Percentiles rank a stretch among this genome's conserved stretches.
These are phyloP conservation scores for Exophiala sp. DNA, from an alignment of 2,329 filamentous ascomycete genomes.

Conservation along the genomic window DNA sequence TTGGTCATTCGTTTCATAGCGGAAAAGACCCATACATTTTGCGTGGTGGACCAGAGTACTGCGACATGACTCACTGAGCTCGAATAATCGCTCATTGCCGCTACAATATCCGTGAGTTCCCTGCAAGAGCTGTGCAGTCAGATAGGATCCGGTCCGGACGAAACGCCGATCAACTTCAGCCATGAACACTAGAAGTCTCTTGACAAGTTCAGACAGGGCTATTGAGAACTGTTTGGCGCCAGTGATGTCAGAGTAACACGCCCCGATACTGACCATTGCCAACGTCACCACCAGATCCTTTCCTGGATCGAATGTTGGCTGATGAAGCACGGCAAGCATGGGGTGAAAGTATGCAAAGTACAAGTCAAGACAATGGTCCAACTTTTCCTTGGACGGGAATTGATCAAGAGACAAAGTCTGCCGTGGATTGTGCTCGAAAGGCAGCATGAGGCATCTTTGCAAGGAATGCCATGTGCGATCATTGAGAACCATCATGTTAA, in stretches of 20 bases:
- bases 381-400: constrained; percentile 5
- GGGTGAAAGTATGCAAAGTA: constrained; percentile 11
- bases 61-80: constrained; percentile 4
- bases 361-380: constrained; percentile 14
- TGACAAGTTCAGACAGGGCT: background rate
- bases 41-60: constrained; percentile 6
- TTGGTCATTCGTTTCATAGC: too few species aligned
- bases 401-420: background rate
- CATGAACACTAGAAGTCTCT: constrained; percentile 5
- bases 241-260: constrained; percentile 3
- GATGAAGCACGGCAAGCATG: constrained; percentile 3
- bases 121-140: constrained; percentile 10
- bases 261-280: constrained; percentile 4
- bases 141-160: constrained; percentile 1
- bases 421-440: background rate
- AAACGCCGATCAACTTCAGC: constrained; percentile 10
- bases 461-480: background rate
- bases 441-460: background rate
- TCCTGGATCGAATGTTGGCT: constrained; percentile 14
- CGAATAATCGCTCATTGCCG: constrained; percentile 8
- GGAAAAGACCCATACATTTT: constrained; percentile 7
- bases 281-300: constrained; percentile 2
- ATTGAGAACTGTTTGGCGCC: constrained; percentile 8
- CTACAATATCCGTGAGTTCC: constrained; percentile 9
- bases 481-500: background rate